A percentile compares a stretch with the other conserved stretches of the same genome.
phyloP scores from a whole-genome alignment of 2,329 filamentous ascomycete genomes.

The Cucurbitaria berberidis region DNA sequence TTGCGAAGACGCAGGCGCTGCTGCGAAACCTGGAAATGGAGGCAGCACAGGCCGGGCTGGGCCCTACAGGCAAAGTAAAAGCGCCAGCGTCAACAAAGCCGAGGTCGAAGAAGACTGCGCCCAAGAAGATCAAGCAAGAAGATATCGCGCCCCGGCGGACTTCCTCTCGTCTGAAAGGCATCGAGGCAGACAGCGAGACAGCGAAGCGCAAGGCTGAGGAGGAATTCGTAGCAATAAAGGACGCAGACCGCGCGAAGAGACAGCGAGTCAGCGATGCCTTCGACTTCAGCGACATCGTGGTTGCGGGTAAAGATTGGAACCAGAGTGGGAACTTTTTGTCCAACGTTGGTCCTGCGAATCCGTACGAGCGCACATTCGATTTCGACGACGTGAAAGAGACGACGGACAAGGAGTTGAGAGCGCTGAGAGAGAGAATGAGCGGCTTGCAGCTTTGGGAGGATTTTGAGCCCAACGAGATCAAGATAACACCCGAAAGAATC shows the following conservation, averaged over 20 bases:
- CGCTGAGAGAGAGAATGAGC: slow-evolving; percentile 77
- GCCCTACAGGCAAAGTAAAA: slow-evolving; percentile 59
- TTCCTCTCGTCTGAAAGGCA: slow-evolving; percentile 66
- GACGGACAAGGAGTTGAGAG: slow-evolving; percentile 75
- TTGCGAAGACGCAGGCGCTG: slow-evolving; percentile 82
- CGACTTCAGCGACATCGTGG: slow-evolving; percentile 75
- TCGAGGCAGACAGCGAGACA: slow-evolving; percentile 70
- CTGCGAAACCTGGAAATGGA: slow-evolving; percentile 76
- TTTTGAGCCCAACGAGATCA: slow-evolving; percentile 73
- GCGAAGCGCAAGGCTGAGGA: slow-evolving; percentile 73
- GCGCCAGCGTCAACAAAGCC: slow-evolving; percentile 54
- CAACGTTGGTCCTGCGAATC: slow-evolving; percentile 74
- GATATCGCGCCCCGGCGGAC: slow-evolving; percentile 62
- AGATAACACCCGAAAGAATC: slow-evolving; percentile 31
- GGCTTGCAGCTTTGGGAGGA: slow-evolving; percentile 79
- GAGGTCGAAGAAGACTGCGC: slow-evolving; percentile 50
- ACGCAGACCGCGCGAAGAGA: slow-evolving; percentile 66
- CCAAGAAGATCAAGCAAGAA: slow-evolving; percentile 65
- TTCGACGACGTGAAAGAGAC: slow-evolving; percentile 84
- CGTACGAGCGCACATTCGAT: slow-evolving; percentile 83
- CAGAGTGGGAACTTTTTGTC: slow-evolving; percentile 69
- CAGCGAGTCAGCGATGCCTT: slow-evolving; percentile 71
- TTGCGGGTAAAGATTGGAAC: slow-evolving; percentile 80
- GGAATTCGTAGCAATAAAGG: slow-evolving; percentile 62
- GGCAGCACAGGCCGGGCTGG: slow-evolving; percentile 72